Evolutionary conservation across 257 asterid genomes (phyloP).

Genomic region (Echium plantagineum): DNA sequence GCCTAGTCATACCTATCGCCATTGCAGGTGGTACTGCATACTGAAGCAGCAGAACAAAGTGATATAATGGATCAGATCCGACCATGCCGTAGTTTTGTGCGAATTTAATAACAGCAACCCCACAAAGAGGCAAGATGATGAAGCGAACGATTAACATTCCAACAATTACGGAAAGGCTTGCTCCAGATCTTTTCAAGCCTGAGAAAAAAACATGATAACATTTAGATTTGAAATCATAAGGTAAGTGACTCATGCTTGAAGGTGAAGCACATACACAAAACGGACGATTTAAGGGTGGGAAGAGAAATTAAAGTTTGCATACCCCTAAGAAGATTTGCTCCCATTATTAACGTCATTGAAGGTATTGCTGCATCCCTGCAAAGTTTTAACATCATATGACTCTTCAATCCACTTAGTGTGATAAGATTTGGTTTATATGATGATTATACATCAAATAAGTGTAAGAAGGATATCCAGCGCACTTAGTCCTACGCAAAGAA

Average conservation of each 20-base stretch:
- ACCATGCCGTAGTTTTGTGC: constrained; percentile 21
- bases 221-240: neutral
- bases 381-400: neutral
- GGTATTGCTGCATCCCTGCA: constrained; percentile 19
- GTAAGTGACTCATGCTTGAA: neutral
- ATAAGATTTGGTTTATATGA: no score
- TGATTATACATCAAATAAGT: no score
- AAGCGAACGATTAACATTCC: constrained; percentile 21
- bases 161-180: constrained; percentile 9
- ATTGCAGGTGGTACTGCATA: constrained; percentile 32
- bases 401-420: no score
- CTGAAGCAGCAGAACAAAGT: constrained; percentile 27
- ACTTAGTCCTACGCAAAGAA: no score
- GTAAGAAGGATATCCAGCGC: no score
- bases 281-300: neutral
- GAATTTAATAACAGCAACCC: constrained; percentile 17
- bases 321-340: constrained; percentile 19
- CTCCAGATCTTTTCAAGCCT: constrained; percentile 23
- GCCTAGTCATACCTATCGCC: constrained; percentile 18
- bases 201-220: constrained; percentile 1
- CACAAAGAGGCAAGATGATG: constrained; percentile 19
- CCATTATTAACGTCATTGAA: constrained; percentile 19
- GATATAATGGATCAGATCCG: constrained; percentile 28
- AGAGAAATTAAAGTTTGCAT: neutral
- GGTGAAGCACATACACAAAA: neutral